A percentile compares a stretch with the other conserved stretches of the same genome.
These are phyloP conservation scores for Gracilaria gracilis DNA, from an alignment of 23 red algal genomes.

Conservation along the genomic window DNA sequence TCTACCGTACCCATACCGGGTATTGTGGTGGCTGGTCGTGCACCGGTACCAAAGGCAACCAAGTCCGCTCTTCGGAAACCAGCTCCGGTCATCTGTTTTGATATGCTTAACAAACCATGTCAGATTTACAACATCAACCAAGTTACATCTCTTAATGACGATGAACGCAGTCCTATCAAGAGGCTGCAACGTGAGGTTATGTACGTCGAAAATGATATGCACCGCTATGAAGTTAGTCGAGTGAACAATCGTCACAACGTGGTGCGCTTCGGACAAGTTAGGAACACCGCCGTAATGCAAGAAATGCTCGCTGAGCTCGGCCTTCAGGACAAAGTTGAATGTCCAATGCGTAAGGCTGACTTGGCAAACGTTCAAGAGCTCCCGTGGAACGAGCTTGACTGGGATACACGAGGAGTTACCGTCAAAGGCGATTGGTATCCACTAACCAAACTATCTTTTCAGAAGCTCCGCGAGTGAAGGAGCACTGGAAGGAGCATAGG, in stretches of 20 bases:
- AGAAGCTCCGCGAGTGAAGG: background rate
- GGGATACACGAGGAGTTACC: slow-evolving; percentile 46
- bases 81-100: background rate
- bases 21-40: background rate
- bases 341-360: slow-evolving; percentile 1
- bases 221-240: slow-evolving; percentile 43
- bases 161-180: background rate
- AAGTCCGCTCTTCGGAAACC: background rate
- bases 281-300: background rate
- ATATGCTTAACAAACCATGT: slow-evolving; percentile 59
- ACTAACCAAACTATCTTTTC: slow-evolving; percentile 53
- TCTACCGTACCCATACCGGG: slow-evolving; percentile 6
- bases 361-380: slow-evolving; percentile 39
- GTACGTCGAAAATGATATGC: slow-evolving; percentile 38
- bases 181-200: slow-evolving; percentile 40
- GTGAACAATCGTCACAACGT: background rate
- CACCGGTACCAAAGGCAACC: background rate
- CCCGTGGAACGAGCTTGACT: slow-evolving; percentile 38
- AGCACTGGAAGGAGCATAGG: background rate
- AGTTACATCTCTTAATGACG: background rate
- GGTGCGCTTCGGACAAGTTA: slow-evolving; percentile 24
- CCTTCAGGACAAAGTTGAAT: background rate
- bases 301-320: slow-evolving; percentile 4
- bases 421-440: slow-evolving; percentile 34
- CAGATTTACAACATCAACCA: slow-evolving; percentile 18